A percentile compares a stretch with the other conserved stretches of the same genome.
phyloP scores from a whole-genome alignment of 495 filamentous ascomycete genomes.

The Penicillium lagena region DNA sequence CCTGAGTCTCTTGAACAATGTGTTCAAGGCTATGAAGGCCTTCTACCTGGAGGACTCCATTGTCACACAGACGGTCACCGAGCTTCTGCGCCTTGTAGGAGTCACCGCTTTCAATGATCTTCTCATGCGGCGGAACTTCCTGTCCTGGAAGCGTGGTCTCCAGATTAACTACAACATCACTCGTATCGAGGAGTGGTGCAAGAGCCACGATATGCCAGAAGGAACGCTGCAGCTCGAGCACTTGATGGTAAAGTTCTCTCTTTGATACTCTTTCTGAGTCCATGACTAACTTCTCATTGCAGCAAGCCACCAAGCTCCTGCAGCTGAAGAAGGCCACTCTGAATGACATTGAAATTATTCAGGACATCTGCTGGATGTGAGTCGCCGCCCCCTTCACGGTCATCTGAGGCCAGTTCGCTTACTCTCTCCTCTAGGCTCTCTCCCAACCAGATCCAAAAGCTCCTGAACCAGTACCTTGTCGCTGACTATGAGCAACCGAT shows the following conservation, averaged over 20 bases:
- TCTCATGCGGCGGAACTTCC: conserved; percentile 94
- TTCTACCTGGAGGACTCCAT: conserved; percentile 96
- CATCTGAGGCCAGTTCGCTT: background rate
- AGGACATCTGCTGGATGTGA: conserved; percentile 99
- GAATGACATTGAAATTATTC: conserved; percentile 99
- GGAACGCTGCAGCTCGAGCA: conserved; percentile 97
- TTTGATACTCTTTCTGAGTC: background rate
- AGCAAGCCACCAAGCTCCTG: conserved; percentile 98
- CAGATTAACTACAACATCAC: conserved; percentile 99
- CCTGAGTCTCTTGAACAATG: conserved; percentile 90
- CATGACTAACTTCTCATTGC: conserved; percentile 11
- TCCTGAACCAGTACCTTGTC: conserved; percentile 96
- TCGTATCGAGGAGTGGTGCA: conserved; percentile 99
- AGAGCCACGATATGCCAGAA: conserved; percentile 99
- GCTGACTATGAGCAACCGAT: conserved; percentile 99
- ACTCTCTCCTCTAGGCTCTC: conserved; percentile 60
- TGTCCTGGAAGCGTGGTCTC: conserved; percentile 97
- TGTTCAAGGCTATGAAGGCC: conserved; percentile 96
- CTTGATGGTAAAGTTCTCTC: conserved; percentile 65
- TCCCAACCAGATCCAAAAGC: conserved; percentile 97
- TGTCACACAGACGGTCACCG: conserved; percentile 89
- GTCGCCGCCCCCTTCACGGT: conserved; percentile 9
- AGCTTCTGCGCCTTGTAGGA: conserved; percentile 87
- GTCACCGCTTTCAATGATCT: conserved; percentile 99
- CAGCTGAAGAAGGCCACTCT: conserved; percentile 98